Evolutionary conservation across 176 grass and related monocot genomes (phyloP).

Genomic region (Rhipidocladum racemiflorum): DNA sequence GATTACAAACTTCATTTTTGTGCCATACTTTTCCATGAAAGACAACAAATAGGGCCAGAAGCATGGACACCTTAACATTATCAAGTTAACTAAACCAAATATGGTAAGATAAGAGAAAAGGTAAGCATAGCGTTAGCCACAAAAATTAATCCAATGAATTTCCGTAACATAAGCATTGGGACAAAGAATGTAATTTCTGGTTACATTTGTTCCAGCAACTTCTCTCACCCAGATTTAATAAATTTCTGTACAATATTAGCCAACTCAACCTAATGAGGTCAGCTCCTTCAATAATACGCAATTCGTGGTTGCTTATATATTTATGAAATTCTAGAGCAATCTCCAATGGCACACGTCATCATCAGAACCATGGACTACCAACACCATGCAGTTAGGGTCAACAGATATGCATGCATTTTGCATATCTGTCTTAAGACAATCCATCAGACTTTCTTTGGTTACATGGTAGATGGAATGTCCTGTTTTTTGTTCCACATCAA

Average conservation of each 20-base stretch:
- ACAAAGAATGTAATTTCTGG: neutral
- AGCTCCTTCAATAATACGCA: constrained; percentile 72
- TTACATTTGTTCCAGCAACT: constrained; percentile 17
- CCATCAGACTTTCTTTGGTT: constrained; percentile 71
- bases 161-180: constrained; percentile 8
- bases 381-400: constrained; percentile 65
- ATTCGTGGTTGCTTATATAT: constrained; percentile 58
- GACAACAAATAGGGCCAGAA: neutral
- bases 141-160: neutral
- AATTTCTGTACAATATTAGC: constrained; percentile 59
- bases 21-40: neutral
- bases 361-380: constrained; percentile 75
- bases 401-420: constrained; percentile 45
- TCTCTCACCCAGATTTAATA: constrained; percentile 42
- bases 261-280: constrained; percentile 54
- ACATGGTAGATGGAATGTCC: constrained; percentile 50
- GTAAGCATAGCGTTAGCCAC: neutral
- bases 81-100: neutral
- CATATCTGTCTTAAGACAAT: constrained; percentile 74
- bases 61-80: neutral
- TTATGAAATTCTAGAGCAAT: constrained; percentile 75
- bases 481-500: constrained; percentile 59
- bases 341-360: constrained; percentile 60
- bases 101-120: neutral
- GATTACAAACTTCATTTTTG: neutral